These are phyloP conservation scores for Nakazawaea wickerhamii DNA, from an alignment of 805 yeast genomes.

Conservation along the genomic window DNA sequence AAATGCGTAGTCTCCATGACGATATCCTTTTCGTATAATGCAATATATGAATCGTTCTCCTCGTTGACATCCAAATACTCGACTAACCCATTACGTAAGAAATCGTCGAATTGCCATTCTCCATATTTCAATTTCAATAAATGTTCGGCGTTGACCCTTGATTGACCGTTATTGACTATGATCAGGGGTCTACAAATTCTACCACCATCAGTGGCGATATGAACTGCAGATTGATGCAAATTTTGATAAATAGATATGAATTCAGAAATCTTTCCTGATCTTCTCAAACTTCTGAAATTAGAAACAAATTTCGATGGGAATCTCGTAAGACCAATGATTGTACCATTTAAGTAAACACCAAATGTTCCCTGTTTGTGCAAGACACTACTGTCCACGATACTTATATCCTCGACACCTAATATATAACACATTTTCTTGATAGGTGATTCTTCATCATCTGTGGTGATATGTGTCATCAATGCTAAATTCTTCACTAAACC, in stretches of 20 bases:
- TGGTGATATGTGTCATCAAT: conserved; percentile 96
- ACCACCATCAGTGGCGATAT: conserved; percentile 98
- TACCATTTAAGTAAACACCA: conserved; percentile 91
- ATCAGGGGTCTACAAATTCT: conserved; percentile 96
- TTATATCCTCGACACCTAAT: conserved; percentile 86
- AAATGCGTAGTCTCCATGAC: conserved; percentile 67
- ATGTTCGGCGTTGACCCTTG: conserved; percentile 72
- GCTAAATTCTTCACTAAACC: conserved; percentile 97
- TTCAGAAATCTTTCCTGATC: conserved; percentile 81
- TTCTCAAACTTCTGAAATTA: conserved; percentile 72
- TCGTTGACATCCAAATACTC: conserved; percentile 97
- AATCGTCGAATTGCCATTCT: conserved; percentile 84
- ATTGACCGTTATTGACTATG: conserved; percentile 67
- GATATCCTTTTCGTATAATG: conserved; percentile 73
- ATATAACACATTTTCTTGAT: conserved; percentile 68
- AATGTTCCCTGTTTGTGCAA: conserved; percentile 72
- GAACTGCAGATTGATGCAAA: conserved; percentile 87
- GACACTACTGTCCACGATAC: conserved; percentile 75
- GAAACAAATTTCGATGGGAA: conserved; percentile 79
- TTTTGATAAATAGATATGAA: conserved; percentile 89
- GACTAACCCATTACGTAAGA: conserved; percentile 77
- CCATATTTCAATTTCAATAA: conserved; percentile 58
- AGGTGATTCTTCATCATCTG: conserved; percentile 95
- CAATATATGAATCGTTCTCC: conserved; percentile 91
- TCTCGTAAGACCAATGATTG: conserved; percentile 83